Evolutionary conservation across 257 asterid genomes (phyloP), one percentile per base, ranked within the genome.

Genomic region (Lantana camara): DNA sequence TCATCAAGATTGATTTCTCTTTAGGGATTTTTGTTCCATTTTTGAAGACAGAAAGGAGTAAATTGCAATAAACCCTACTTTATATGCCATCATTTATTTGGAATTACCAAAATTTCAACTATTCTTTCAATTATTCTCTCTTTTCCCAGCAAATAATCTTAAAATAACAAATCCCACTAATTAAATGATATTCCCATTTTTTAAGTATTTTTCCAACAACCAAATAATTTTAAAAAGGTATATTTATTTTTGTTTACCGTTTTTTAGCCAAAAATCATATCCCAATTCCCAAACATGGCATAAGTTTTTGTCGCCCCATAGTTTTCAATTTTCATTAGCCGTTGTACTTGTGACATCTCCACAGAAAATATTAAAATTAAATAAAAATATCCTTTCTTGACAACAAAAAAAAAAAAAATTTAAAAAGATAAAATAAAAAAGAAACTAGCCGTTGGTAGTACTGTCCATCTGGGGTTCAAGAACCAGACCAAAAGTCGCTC

Each of bases 371-470:
- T 68, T 47, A 9, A 37, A 37, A 68, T 27, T 22, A 58, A 58
- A 38, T 13, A 27, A 14, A 35, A 45, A 9, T 21, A 7, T 24
- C 4, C 13, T 27, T 11, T 40, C 15, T 30, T 51, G 10, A 3
- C 58, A 24, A 4, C 41, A 13, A 37, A 48, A 15, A 16, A 23
- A 2, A 21, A 13, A 12, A 21, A 48, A 54, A 27, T 44, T n/a
- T 32, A 9, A 10, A 27, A 48, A 42, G 8, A 14, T 3, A n/a
- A 45, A 44, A 46, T 5, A 12, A 45, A 21, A 8, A 58, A 58
- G 1, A 45, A 29, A 76, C 73, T 76, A 76, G 78, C 82, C 82
- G 82, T 76, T 76, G 75, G 69, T 2, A 15, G 34, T 6, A 52
- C 73, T 17, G 82, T 37, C 62, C 23, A 19, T 23, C 14, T 66